Conservation (phyloP, 176 grass and related monocot species). For the Musa troglodytarum region DNA sequence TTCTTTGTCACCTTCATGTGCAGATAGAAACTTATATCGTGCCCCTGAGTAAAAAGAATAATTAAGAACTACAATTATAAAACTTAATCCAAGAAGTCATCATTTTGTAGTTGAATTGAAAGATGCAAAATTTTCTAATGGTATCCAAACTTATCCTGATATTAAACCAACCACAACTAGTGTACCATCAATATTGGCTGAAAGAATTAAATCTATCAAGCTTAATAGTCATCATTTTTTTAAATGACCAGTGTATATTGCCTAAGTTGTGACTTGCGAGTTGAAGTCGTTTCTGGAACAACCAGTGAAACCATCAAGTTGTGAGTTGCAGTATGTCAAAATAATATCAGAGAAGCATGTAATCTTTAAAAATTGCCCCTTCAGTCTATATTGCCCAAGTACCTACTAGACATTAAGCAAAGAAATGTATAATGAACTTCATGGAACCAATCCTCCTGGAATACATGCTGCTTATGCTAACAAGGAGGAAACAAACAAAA, state of each 20-base stretch:
- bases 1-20: conserved; percentile 71
- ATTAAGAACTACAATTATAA: neutral
- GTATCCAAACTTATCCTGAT: neutral
- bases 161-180: neutral
- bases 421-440: no score
- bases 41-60: conserved; percentile 30
- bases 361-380: no score
- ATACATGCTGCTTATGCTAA: no score
- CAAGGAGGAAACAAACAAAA: no score
- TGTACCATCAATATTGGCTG: neutral
- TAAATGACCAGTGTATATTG: neutral
- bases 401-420: no score
- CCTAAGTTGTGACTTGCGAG: no score
- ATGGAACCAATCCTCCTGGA: no score
- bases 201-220: neutral
- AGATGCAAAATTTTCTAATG: neutral
- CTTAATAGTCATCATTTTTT: neutral
- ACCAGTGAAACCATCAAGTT: no score
- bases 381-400: no score
- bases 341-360: no score
- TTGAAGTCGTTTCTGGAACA: no score
- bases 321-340: no score
- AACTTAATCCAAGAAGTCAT: neutral
- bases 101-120: neutral
- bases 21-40: conserved; percentile 59